These are phyloP conservation scores for Pestalotiopsis fici DNA, from an alignment of 2,329 filamentous ascomycete species.

Conservation along the genomic window DNA sequence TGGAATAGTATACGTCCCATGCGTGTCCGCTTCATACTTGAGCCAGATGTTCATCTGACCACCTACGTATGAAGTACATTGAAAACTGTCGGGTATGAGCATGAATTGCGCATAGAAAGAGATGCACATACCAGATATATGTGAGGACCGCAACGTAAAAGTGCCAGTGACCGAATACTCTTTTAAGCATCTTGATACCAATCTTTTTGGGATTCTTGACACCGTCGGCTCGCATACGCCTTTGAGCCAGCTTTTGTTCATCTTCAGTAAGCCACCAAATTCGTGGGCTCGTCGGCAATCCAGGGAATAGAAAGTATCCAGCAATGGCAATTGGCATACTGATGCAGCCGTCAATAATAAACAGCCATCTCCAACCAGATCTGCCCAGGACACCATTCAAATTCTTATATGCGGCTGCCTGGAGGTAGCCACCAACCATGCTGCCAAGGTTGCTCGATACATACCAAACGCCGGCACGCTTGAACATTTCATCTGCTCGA, in stretches of 20 bases:
- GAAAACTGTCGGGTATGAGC: constrained; percentile 8
- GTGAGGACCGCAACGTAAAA: constrained; percentile 24
- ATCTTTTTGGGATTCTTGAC: constrained; percentile 18
- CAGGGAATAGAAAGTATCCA: constrained; percentile 44
- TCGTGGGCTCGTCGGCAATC: constrained; percentile 34
- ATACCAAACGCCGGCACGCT: constrained; percentile 48
- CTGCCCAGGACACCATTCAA: constrained; percentile 46
- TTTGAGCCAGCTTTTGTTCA: constrained; percentile 32
- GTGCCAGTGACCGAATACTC: constrained; percentile 27
- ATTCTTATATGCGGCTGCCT: constrained; percentile 49
- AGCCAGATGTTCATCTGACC: constrained; percentile 21
- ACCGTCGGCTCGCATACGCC: constrained; percentile 24
- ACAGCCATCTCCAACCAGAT: constrained; percentile 14
- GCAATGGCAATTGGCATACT: constrained; percentile 49
- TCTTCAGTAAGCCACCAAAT: constrained; percentile 30
- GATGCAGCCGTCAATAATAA: constrained; percentile 53
- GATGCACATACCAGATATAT: constrained; percentile 18
- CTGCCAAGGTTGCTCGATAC: constrained; percentile 45
- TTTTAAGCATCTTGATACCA: constrained; percentile 24
- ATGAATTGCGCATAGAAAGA: not conserved
- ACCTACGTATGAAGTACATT: constrained; percentile 15
- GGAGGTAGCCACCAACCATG: constrained; percentile 52
- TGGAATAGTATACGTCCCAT: constrained; percentile 15
- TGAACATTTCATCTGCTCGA: constrained; percentile 35
- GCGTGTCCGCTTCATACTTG: constrained; percentile 14